Percentiles rank a stretch among this genome's conserved stretches.
Evolutionary conservation across 331 rosid species (phyloP).

Genomic region (Saraca asoca): DNA sequence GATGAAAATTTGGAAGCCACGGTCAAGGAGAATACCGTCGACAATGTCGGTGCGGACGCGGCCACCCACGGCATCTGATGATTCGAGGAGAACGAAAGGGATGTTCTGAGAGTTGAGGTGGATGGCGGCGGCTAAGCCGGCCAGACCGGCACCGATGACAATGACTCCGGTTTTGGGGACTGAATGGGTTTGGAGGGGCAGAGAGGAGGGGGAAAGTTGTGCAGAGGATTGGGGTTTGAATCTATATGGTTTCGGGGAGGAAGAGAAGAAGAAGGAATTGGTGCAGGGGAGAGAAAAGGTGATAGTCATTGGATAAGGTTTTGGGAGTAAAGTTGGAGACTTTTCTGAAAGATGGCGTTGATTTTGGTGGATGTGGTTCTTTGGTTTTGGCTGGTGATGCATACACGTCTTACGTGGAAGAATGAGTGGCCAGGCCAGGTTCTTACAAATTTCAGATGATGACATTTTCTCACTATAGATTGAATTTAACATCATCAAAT

Average conservation of each 20-base stretch:
- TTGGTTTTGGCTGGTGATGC: slow-evolving; percentile 22
- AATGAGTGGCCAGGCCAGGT: background rate
- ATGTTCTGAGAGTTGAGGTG: slow-evolving; percentile 62
- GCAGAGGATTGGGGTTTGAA: slow-evolving; percentile 49
- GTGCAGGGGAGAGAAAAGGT: slow-evolving; percentile 35
- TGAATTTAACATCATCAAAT: background rate
- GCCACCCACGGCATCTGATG: slow-evolving; percentile 68
- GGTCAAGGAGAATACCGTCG: slow-evolving; percentile 75
- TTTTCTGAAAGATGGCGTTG: background rate
- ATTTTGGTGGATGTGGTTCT: slow-evolving; percentile 23
- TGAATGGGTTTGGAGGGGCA: slow-evolving; percentile 28
- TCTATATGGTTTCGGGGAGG: slow-evolving; percentile 32
- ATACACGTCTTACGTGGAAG: slow-evolving; percentile 24
- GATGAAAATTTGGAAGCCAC: slow-evolving; percentile 87
- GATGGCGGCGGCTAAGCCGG: slow-evolving; percentile 75
- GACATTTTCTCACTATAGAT: background rate
- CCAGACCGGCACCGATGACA: slow-evolving; percentile 73
- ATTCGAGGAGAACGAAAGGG: slow-evolving; percentile 71
- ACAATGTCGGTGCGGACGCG: slow-evolving; percentile 74
- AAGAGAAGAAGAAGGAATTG: slow-evolving; percentile 35
- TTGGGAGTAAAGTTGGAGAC: background rate
- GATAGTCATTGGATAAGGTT: slow-evolving; percentile 52
- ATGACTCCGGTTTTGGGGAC: slow-evolving; percentile 46
- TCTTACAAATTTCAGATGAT: background rate
- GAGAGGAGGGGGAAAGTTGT: slow-evolving; percentile 25